A percentile compares a stretch with the other conserved stretches of the same genome.
Evolutionary conservation across 2,329 filamentous ascomycete species (phyloP).

Genomic region (Diaporthe eres): DNA sequence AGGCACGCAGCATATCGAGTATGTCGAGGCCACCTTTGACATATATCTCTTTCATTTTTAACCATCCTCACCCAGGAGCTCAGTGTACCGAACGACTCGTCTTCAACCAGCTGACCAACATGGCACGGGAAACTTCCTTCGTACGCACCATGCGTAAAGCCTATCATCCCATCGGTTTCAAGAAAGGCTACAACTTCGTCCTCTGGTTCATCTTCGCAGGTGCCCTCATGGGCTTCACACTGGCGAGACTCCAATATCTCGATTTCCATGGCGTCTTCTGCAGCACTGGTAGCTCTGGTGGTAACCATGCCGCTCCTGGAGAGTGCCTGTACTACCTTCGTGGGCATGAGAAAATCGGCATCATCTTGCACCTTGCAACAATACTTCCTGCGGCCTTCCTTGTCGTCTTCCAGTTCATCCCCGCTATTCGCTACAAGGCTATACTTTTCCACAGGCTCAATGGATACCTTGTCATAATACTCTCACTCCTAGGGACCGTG

Average conservation of each 20-base stretch:
- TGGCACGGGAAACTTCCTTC: conserved; percentile 43
- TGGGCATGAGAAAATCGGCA: conserved; percentile 52
- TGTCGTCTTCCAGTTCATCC: conserved; percentile 63
- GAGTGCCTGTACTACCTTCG: conserved; percentile 58
- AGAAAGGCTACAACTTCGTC: conserved; percentile 45
- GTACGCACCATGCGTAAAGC: conserved; percentile 43
- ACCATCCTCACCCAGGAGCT: background rate
- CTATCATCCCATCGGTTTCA: conserved; percentile 44
- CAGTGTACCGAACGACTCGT: background rate
- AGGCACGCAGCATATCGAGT: background rate
- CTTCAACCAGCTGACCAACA: background rate
- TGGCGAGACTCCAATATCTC: conserved; percentile 64
- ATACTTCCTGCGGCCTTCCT: conserved; percentile 62
- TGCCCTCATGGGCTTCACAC: conserved; percentile 59
- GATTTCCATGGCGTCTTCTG: conserved; percentile 57
- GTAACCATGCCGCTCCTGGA: conserved; percentile 48
- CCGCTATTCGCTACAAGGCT: conserved; percentile 60
- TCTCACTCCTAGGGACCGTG: conserved; percentile 61
- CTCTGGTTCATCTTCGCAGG: conserved; percentile 55
- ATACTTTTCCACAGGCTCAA: conserved; percentile 71
- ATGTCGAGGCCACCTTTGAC: background rate
- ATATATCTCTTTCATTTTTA: background rate
- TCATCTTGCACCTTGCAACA: conserved; percentile 60
- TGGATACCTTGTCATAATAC: conserved; percentile 67
- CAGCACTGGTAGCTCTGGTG: conserved; percentile 28